Conservation (phyloP, 805 yeast species). For the Schwanniomyces sp. region DNA sequence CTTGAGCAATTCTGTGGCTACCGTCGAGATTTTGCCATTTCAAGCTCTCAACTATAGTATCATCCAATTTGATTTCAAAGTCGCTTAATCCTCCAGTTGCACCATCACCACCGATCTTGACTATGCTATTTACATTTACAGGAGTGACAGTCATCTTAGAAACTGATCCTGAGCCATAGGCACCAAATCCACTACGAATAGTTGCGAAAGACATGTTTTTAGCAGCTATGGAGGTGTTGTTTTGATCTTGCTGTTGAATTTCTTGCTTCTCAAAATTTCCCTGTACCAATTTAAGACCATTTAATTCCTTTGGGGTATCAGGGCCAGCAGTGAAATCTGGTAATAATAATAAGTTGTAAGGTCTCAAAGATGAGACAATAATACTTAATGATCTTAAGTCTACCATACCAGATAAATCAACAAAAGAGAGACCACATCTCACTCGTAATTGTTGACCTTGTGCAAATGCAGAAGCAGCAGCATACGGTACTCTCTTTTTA, state of each 20-base stretch:
- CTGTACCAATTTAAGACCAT: slow-evolving; percentile 28
- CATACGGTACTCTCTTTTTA: slow-evolving; percentile 35
- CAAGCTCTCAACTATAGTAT: slow-evolving; percentile 55
- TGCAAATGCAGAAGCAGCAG: slow-evolving; percentile 16
- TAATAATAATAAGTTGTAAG: slow-evolving; percentile 64
- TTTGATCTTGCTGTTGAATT: slow-evolving; percentile 23
- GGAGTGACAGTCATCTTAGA: slow-evolving; percentile 29
- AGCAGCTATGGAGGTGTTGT: slow-evolving; percentile 19
- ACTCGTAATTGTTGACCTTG: slow-evolving; percentile 41
- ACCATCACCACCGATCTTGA: slow-evolving; percentile 53
- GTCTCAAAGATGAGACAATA: slow-evolving; percentile 76
- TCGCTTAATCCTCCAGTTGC: slow-evolving; percentile 29
- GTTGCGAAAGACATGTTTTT: slow-evolving; percentile 30
- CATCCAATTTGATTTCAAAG: slow-evolving; percentile 68
- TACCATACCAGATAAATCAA: slow-evolving; percentile 82
- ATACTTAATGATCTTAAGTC: slow-evolving; percentile 80
- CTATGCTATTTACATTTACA: slow-evolving; percentile 35
- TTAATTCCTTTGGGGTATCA: slow-evolving; percentile 15
- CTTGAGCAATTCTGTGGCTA: slow-evolving; percentile 79
- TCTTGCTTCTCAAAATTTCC: slow-evolving; percentile 31
- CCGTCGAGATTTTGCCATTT: slow-evolving; percentile 86
- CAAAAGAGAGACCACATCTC: slow-evolving; percentile 69
- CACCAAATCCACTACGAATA: slow-evolving; percentile 28
- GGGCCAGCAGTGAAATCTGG: slow-evolving; percentile 40
- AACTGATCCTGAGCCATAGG: slow-evolving; percentile 10